phyloP scores from a whole-genome alignment of 106 monocot genomes.

The Allium sativum region DNA sequence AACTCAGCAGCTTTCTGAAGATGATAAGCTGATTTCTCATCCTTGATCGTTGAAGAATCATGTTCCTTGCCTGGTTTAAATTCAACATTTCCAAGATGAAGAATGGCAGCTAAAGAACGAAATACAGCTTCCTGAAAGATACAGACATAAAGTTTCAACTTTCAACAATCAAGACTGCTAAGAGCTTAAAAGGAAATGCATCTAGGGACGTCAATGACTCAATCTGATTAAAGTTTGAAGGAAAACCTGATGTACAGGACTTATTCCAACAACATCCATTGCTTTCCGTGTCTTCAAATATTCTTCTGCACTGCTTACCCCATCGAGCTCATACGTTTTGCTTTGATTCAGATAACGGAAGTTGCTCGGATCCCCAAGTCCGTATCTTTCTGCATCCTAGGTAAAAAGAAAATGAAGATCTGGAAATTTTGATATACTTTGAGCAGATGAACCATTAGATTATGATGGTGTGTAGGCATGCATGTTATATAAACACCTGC shows the following conservation, averaged over 20 bases:
- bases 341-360: constrained; percentile 88
- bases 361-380: constrained; percentile 43
- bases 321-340: constrained; percentile 64
- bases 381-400: constrained; percentile 70
- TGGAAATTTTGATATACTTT: background rate
- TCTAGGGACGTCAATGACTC: no score
- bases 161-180: background rate
- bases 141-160: background rate
- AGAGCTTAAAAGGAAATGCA: background rate
- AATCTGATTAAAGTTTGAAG: background rate
- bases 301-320: constrained; percentile 46
- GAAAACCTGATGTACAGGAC: constrained; percentile 52
- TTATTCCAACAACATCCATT: constrained; percentile 92
- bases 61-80: constrained; percentile 42
- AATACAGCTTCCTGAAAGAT: constrained; percentile 74
- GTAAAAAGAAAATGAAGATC: background rate
- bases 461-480: background rate
- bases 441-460: background rate
- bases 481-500: background rate
- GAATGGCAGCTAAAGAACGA: constrained; percentile 71
- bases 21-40: constrained; percentile 45
- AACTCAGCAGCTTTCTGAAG: constrained; percentile 43
- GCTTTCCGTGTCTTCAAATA: constrained; percentile 74
- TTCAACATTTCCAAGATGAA: constrained; percentile 82
- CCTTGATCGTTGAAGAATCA: constrained; percentile 40